Evolutionary conservation across 78 protist species (phyloP).

Genomic region (Cavenderia fasciculata): DNA sequence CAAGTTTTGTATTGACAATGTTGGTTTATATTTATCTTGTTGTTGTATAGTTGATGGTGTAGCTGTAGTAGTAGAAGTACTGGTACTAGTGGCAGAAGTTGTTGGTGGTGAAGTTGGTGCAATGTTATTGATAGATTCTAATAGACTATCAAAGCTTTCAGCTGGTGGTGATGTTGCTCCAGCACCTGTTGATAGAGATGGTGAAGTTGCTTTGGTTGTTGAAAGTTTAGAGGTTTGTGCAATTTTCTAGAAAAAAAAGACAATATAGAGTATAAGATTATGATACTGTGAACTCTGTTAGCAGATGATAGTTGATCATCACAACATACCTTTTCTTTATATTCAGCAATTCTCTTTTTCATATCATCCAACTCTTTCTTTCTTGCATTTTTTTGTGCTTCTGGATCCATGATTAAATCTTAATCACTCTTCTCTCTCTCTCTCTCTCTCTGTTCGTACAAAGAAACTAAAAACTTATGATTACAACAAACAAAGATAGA

Average conservation of each 20-base stretch:
- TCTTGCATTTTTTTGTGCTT: constrained; percentile 26
- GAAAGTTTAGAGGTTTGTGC: not conserved
- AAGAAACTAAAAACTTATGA: no score
- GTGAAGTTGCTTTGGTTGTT: not conserved
- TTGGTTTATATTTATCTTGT: constrained; percentile 17
- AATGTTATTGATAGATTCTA: constrained; percentile 27
- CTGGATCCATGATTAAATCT: constrained; percentile 25
- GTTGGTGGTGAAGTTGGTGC: constrained; percentile 52
- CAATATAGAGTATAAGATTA: not conserved
- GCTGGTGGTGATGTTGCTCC: constrained; percentile 2
- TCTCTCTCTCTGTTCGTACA: no score
- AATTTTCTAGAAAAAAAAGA: not conserved
- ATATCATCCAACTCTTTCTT: constrained; percentile 76
- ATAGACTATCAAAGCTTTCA: constrained; percentile 18
- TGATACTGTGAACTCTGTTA: not conserved
- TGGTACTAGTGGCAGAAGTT: not conserved
- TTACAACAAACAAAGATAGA: no score
- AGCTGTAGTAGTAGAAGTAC: not conserved
- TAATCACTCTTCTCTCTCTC: no score
- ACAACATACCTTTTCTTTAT: constrained; percentile 6
- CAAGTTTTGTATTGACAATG: constrained; percentile 14
- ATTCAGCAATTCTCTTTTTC: constrained; percentile 56
- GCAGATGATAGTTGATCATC: not conserved
- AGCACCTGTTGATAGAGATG: constrained; percentile 1
- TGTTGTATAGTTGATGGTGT: not conserved